Evolutionary conservation across 352 stramenopile species (phyloP).

Genomic region (Globisporangium polare): DNA sequence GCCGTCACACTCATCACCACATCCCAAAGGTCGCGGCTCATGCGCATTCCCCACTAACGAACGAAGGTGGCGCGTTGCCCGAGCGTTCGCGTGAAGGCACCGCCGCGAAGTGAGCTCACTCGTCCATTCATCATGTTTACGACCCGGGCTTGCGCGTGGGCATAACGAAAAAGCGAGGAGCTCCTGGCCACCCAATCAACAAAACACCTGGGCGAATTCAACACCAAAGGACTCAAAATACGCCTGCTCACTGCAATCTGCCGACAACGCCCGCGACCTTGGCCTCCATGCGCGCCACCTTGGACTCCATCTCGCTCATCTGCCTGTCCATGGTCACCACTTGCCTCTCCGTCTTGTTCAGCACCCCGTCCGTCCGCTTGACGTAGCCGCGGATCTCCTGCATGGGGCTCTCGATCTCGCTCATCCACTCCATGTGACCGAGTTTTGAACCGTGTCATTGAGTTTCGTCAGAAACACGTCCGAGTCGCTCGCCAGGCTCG

Average conservation of each 20-base stretch:
- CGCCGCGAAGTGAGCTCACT: background rate
- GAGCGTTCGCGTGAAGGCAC: no score
- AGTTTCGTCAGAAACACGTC: background rate
- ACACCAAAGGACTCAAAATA: background rate
- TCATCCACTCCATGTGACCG: conserved; percentile 4
- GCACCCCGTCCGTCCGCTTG: background rate
- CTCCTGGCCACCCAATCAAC: background rate
- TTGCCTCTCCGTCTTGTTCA: conserved; percentile 6
- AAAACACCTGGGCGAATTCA: background rate
- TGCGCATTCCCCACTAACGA: conserved; percentile 1
- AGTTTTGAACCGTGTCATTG: background rate
- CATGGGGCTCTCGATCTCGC: background rate
- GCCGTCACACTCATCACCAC: background rate
- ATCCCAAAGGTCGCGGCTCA: background rate
- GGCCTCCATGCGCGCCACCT: conserved; percentile 3
- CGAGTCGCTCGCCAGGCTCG: background rate
- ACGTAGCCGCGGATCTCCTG: background rate
- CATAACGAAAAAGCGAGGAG: background rate
- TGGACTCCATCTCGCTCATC: background rate
- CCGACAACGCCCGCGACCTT: background rate
- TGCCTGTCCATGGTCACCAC: background rate
- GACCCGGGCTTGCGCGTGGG: no score
- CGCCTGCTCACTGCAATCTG: background rate
- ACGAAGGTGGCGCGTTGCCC: background rate
- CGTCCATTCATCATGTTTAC: background rate